phyloP scores from a whole-genome alignment of 768 basidiomycete species.

The Porphyrellus cyaneotinctus region DNA sequence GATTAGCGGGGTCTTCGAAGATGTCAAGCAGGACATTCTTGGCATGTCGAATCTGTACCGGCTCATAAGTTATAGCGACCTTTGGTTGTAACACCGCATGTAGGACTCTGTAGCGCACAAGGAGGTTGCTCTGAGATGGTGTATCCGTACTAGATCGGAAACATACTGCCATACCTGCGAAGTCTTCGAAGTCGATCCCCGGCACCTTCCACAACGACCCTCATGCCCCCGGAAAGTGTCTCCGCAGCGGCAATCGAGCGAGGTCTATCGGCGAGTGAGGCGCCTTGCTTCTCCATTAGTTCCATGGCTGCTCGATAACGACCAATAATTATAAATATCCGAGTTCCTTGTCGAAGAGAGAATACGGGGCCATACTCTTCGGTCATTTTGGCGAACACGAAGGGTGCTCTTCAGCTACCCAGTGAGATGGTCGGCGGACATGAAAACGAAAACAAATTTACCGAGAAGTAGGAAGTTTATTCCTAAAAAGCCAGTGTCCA shows the following conservation, averaged over 20 bases:
- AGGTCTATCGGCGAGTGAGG: too few relatives aligned
- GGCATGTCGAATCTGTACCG: conserved; percentile 32
- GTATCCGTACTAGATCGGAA: too few relatives aligned
- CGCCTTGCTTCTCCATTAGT: too few relatives aligned
- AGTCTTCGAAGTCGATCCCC: too few relatives aligned
- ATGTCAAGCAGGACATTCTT: conserved; percentile 34
- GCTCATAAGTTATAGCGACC: conserved; percentile 30
- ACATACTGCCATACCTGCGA: too few relatives aligned
- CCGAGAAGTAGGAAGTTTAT: conserved; percentile 3
- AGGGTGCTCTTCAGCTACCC: conserved; percentile 7
- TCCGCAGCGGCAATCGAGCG: too few relatives aligned
- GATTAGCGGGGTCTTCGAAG: conserved; percentile 29
- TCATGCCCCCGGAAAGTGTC: too few relatives aligned
- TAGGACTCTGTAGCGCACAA: conserved; percentile 22
- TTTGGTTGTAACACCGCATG: conserved; percentile 35
- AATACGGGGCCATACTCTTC: conserved; percentile 59
- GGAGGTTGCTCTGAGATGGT: too few relatives aligned
- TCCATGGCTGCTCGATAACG: conserved; percentile 9
- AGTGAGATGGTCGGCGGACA: neutral
- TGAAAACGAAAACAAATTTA: neutral
- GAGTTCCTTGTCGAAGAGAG: conserved; percentile 44
- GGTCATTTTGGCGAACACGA: conserved; percentile 50
- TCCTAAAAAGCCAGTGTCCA: conserved; percentile 17
- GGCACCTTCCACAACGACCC: too few relatives aligned
- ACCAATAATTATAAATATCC: conserved; percentile 19